Evolutionary conservation across 371 early-diverging fungal species (phyloP).

Genomic region (Capniomyces stellatus): DNA sequence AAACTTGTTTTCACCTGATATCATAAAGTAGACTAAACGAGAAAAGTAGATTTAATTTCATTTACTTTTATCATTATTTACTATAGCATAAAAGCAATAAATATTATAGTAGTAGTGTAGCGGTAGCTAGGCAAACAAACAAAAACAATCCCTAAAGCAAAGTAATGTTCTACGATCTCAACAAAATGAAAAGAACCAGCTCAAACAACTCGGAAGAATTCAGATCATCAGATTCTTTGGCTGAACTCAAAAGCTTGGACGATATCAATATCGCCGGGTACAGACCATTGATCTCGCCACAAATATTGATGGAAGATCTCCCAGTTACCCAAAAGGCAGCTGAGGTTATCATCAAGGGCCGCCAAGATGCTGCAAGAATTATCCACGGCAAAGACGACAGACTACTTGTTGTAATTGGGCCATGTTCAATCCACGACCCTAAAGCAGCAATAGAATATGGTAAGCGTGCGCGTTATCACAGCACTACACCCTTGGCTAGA

Average conservation of each 20-base stretch:
- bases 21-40: too few species aligned
- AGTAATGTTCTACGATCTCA: conserved; percentile 21
- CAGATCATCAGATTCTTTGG: conserved; percentile 15
- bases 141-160: conserved; percentile 16
- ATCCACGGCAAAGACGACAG: conserved; percentile 59
- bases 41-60: too few species aligned
- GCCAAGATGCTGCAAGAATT: conserved; percentile 41
- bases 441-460: conserved; percentile 73
- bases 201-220: conserved; percentile 5
- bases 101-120: background rate
- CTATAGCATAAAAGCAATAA: background rate
- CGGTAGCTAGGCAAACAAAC: background rate
- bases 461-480: too few species aligned
- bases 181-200: too few species aligned
- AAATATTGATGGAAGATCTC: conserved; percentile 80
- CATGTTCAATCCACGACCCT: conserved; percentile 86
- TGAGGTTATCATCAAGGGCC: conserved; percentile 42
- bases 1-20: too few species aligned
- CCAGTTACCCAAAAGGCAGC: conserved; percentile 40
- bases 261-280: conserved; percentile 76
- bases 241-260: conserved; percentile 76
- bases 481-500: too few species aligned
- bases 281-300: conserved; percentile 85
- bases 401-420: conserved; percentile 58
- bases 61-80: too few species aligned